Percentiles rank a stretch among this genome's conserved stretches.
Evolutionary conservation across 2,329 filamentous ascomycete genomes (phyloP).

Genomic region (Fusarium cicatricum): DNA sequence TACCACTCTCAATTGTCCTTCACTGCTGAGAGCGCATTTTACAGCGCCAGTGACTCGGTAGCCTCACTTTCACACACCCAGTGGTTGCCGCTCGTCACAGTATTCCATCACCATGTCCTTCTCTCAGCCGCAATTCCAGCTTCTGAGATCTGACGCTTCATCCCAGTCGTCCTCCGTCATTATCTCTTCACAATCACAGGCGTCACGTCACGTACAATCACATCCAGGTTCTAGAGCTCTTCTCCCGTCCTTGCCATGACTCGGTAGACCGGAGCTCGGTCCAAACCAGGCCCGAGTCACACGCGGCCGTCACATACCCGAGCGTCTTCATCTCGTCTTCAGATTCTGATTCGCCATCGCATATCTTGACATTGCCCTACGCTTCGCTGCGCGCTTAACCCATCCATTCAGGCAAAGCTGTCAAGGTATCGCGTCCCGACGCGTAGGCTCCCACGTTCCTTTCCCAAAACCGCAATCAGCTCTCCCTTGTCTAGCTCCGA

Average conservation of each 20-base stretch:
- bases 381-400: slow-evolving; percentile 37
- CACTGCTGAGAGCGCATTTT: background rate
- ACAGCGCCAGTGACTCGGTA: background rate
- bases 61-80: slow-evolving; percentile 6
- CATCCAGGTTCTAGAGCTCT: slow-evolving; percentile 13
- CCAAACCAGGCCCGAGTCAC: slow-evolving; percentile 25
- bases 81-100: background rate
- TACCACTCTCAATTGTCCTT: slow-evolving; percentile 1
- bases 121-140: slow-evolving; percentile 16
- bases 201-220: slow-evolving; percentile 15
- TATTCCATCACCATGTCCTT: slow-evolving; percentile 11
- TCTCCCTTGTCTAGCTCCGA: slow-evolving; percentile 26
- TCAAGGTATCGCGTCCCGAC: slow-evolving; percentile 31
- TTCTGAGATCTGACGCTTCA: background rate
- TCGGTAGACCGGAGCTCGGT: slow-evolving; percentile 14
- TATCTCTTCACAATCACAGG: slow-evolving; percentile 16
- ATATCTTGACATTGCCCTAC: slow-evolving; percentile 13
- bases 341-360: slow-evolving; percentile 33
- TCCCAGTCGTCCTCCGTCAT: slow-evolving; percentile 3
- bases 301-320: slow-evolving; percentile 28
- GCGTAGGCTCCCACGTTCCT: slow-evolving; percentile 23
- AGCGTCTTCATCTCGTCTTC: slow-evolving; percentile 2
- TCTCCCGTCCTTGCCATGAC: slow-evolving; percentile 1
- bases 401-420: slow-evolving; percentile 18
- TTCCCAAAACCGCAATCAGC: slow-evolving; percentile 30